Evolutionary conservation across 2,329 filamentous ascomycete genomes (phyloP).

Genomic region (Capronia epimyces): DNA sequence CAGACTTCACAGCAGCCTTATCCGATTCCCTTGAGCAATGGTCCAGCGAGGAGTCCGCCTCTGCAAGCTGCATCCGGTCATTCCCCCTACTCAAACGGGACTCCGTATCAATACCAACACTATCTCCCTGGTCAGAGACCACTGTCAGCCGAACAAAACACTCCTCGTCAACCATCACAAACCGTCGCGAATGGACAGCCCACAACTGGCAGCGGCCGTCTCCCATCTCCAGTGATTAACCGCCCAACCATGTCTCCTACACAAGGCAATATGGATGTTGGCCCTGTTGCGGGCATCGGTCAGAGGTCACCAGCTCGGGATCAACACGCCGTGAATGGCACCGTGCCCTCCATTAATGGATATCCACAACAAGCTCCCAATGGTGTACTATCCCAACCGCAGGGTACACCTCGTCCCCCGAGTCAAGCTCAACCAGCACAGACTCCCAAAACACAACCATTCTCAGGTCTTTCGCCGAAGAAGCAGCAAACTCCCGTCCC

Average conservation of each 20-base stretch:
- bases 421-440: constrained; percentile 4
- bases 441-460: constrained; percentile 30
- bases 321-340: constrained; percentile 14
- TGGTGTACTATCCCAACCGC: constrained; percentile 37
- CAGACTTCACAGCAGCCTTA: constrained; percentile 30
- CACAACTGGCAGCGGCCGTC: constrained; percentile 27
- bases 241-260: constrained; percentile 46
- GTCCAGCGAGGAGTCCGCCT: constrained; percentile 25
- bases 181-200: constrained; percentile 30
- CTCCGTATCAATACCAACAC: constrained; percentile 24
- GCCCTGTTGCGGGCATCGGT: constrained; percentile 43
- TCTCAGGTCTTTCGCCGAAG: constrained; percentile 44
- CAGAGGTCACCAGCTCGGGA: constrained; percentile 29
- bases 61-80: constrained; percentile 25
- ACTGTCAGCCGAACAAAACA: constrained; percentile 30
- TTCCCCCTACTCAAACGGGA: constrained; percentile 24
- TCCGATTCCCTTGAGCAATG: constrained; percentile 33
- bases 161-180: constrained; percentile 40
- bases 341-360: constrained; percentile 27
- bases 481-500: constrained; percentile 39
- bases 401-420: constrained; percentile 15
- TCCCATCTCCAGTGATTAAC: constrained; percentile 41
- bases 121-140: constrained; percentile 31
- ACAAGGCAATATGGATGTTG: constrained; percentile 46
- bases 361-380: constrained; percentile 30